Evolutionary conservation across 164 flowering plant genomes (phyloP).

Genomic region (Magnolia officinalis): DNA sequence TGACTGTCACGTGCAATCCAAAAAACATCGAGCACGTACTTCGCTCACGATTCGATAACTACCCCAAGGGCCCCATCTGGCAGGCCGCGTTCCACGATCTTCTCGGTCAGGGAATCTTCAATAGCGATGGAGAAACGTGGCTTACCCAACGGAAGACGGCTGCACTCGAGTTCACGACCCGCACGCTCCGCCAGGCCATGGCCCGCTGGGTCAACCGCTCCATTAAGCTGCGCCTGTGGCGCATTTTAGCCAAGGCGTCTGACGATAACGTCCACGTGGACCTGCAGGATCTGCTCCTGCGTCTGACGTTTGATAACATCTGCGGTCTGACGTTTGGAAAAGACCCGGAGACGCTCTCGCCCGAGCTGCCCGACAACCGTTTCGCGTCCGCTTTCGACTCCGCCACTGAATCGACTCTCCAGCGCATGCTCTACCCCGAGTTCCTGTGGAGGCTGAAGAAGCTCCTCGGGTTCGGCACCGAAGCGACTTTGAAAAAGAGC

Average conservation of each 20-base stretch:
- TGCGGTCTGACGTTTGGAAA: constrained; percentile 85
- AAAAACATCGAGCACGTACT: constrained; percentile 80
- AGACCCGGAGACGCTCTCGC: constrained; percentile 77
- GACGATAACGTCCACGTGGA: constrained; percentile 44
- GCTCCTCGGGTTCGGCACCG: constrained; percentile 46
- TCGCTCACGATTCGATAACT: constrained; percentile 75
- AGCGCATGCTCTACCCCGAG: constrained; percentile 64
- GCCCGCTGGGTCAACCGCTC: constrained; percentile 85
- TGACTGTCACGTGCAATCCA: constrained; percentile 82
- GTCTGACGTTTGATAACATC: constrained; percentile 84
- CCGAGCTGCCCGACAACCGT: constrained; percentile 62
- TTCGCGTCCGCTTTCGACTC: constrained; percentile 71
- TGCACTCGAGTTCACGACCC: constrained; percentile 84
- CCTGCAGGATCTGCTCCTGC: constrained; percentile 69
- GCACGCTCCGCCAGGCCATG: constrained; percentile 89
- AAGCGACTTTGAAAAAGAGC: constrained; percentile 40
- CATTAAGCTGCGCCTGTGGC: constrained; percentile 63
- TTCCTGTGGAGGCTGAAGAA: constrained; percentile 70
- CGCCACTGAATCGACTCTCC: constrained; percentile 79
- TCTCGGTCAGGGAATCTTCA: constrained; percentile 85
- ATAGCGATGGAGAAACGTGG: constrained; percentile 88
- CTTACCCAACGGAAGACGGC: constrained; percentile 81
- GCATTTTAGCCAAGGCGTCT: constrained; percentile 47
- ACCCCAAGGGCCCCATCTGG: constrained; percentile 82
- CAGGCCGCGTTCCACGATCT: constrained; percentile 80